These are phyloP conservation scores for Aegilops tauschii DNA, from an alignment of 176 grass and related monocot genomes.

Conservation along the genomic window DNA sequence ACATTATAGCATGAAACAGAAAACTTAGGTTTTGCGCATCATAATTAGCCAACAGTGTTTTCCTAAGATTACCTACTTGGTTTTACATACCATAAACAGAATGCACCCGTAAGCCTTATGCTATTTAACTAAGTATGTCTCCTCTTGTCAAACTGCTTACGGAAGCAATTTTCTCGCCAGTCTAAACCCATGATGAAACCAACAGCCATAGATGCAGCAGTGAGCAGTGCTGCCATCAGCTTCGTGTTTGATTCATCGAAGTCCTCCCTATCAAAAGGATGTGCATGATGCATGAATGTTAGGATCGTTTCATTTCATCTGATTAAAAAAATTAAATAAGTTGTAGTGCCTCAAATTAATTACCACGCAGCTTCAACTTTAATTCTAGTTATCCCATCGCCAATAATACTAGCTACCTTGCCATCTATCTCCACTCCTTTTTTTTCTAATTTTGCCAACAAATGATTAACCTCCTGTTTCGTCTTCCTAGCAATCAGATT, in stretches of 20 bases:
- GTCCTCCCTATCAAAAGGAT: not conserved
- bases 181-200: not conserved
- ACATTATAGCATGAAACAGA: not conserved
- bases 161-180: not conserved
- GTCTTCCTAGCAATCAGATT: not conserved
- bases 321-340: not conserved
- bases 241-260: not conserved
- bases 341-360: not conserved
- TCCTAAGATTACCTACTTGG: not conserved
- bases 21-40: not conserved
- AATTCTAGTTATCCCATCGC: slow-evolving; percentile 12
- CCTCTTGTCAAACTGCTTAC: not conserved
- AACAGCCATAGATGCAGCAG: not conserved
- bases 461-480: not conserved
- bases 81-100: slow-evolving; percentile 11
- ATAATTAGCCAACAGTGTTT: not conserved
- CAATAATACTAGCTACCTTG: slow-evolving; percentile 9
- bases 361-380: not conserved
- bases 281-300: not conserved
- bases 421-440: slow-evolving; percentile 7
- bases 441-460: slow-evolving; percentile 18
- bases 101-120: not conserved
- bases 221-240: not conserved
- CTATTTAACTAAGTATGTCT: not conserved
- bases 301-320: not conserved